Evolutionary conservation across 1,139 yeast species (phyloP).

Genomic region (Blastobotrys aristatus): DNA sequence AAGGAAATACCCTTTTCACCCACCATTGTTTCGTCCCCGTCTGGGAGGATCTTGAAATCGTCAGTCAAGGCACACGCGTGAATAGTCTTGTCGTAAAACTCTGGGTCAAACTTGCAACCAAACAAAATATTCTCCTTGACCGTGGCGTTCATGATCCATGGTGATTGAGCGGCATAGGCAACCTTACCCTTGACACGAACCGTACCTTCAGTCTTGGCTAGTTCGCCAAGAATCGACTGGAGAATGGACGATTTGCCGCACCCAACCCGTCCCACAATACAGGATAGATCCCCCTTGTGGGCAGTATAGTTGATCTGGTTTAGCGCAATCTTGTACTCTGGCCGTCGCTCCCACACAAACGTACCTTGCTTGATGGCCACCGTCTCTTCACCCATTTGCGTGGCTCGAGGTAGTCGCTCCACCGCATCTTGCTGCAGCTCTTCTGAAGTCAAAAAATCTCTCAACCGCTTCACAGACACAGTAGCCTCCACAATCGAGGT

Average conservation of each 20-base stretch:
- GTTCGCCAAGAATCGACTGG: constrained; percentile 80
- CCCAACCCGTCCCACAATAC: constrained; percentile 92
- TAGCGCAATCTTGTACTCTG: constrained; percentile 73
- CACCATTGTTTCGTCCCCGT: constrained; percentile 86
- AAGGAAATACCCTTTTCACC: constrained; percentile 97
- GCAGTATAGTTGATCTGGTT: constrained; percentile 64
- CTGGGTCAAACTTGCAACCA: constrained; percentile 80
- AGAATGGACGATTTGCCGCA: constrained; percentile 86
- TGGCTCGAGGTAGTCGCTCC: constrained; percentile 49
- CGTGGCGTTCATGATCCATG: constrained; percentile 96
- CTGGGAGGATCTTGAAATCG: constrained; percentile 73
- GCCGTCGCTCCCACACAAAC: constrained; percentile 82
- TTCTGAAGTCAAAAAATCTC: constrained; percentile 63
- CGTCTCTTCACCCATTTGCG: constrained; percentile 59
- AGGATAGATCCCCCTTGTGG: constrained; percentile 73
- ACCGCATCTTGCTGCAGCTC: constrained; percentile 84
- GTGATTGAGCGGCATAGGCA: constrained; percentile 89
- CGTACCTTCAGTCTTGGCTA: constrained; percentile 71
- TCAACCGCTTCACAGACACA: constrained; percentile 76
- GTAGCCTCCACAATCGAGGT: constrained; percentile 84
- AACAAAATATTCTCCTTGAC: constrained; percentile 85
- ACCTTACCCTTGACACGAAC: constrained; percentile 71
- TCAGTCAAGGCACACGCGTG: constrained; percentile 85
- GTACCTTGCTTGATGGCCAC: constrained; percentile 69
- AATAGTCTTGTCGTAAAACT: constrained; percentile 70